Evolutionary conservation across 345 rosid genomes (phyloP).

Genomic region (Rhizophora mangle): DNA sequence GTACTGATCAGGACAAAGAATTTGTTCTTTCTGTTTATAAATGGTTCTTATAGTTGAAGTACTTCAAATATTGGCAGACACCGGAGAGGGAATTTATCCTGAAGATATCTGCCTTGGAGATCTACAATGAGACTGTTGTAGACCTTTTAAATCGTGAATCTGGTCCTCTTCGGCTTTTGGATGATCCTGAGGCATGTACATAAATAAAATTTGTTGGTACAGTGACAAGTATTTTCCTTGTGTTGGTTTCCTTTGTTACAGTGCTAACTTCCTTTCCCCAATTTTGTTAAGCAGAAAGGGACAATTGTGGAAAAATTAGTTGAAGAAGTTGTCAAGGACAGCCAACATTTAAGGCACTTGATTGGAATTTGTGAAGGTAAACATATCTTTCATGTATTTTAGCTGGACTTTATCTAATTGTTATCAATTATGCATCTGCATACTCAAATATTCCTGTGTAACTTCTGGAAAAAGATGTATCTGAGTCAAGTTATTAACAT

Average conservation of each 20-base stretch:
- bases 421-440: no score
- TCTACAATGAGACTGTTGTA: conserved; percentile 81
- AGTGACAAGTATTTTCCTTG: not conserved
- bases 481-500: no score
- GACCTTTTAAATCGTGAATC: conserved; percentile 82
- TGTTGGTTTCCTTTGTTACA: not conserved
- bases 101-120: conserved; percentile 88
- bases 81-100: conserved; percentile 66
- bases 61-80: conserved; percentile 34
- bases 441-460: no score
- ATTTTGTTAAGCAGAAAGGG: conserved; percentile 61
- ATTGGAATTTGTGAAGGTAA: conserved; percentile 89
- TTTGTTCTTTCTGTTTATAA: not conserved
- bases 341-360: conserved; percentile 71
- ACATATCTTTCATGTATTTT: not conserved
- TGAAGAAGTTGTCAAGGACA: conserved; percentile 75
- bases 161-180: conserved; percentile 82
- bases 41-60: conserved; percentile 5
- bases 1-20: not conserved
- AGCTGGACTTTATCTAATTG: no score
- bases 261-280: conserved; percentile 14
- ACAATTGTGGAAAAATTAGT: conserved; percentile 75
- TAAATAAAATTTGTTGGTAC: not conserved
- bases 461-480: no score
- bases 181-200: conserved; percentile 86